Percentiles rank a stretch among this genome's conserved stretches.
Evolutionary conservation across 495 filamentous ascomycete species (phyloP).

Genomic region (Amphirosellinia nigrospora): DNA sequence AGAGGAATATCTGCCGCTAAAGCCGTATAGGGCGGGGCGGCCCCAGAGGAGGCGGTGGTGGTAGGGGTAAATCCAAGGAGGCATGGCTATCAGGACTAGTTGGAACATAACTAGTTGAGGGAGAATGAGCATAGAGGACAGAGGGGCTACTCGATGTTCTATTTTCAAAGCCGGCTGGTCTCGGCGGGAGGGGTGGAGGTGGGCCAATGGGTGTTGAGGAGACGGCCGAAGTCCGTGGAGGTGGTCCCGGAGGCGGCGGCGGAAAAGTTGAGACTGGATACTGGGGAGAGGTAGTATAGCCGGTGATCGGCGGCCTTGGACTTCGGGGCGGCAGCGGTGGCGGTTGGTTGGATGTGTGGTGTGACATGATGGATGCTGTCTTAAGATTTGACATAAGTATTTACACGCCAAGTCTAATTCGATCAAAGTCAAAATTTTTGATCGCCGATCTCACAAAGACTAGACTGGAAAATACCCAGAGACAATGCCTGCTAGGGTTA

Average conservation of each 20-base stretch:
- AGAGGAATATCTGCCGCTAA: conserved; percentile 1
- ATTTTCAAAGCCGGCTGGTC: conserved; percentile 29
- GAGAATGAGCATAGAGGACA: neutral
- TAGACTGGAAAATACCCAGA: neutral
- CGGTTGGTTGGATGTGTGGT: conserved; percentile 21
- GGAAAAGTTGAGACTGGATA: conserved; percentile 20
- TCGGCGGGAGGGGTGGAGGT: conserved; percentile 32
- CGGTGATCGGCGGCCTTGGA: conserved; percentile 22
- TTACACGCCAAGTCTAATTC: neutral
- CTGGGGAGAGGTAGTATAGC: conserved; percentile 9
- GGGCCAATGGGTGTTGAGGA: neutral
- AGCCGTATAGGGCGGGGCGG: conserved; percentile 27
- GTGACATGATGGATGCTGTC: conserved; percentile 24
- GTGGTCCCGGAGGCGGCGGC: conserved; percentile 15
- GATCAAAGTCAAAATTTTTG: neutral
- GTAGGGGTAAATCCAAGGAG: neutral
- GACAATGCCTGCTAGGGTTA: too few species aligned
- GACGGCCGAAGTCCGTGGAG: conserved; percentile 23
- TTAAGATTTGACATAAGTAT: neutral
- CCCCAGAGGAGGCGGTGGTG: conserved; percentile 1
- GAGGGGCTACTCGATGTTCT: neutral
- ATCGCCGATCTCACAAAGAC: neutral
- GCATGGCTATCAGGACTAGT: neutral
- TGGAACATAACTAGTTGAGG: neutral
- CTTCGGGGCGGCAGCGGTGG: conserved; percentile 33